phyloP scores from a whole-genome alignment of 1,284 basidiomycete species.

The Athelia sp. region DNA sequence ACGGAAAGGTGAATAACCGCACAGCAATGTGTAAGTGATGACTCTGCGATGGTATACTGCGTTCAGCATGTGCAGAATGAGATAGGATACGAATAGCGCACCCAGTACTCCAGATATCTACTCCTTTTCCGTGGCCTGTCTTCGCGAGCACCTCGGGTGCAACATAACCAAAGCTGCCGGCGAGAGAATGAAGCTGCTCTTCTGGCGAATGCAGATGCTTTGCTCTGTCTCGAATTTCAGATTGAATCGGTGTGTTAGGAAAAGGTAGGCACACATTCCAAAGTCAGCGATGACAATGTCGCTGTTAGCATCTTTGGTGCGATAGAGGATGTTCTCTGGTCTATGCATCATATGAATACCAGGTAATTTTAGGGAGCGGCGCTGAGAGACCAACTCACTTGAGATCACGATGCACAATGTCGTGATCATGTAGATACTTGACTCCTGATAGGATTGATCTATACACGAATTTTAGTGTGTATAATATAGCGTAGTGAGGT shows the following conservation, averaged over 20 bases:
- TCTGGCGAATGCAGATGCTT: slow-evolving; percentile 79
- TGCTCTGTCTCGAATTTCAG: slow-evolving; percentile 46
- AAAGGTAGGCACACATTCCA: slow-evolving; percentile 67
- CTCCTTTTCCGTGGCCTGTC: slow-evolving; percentile 84
- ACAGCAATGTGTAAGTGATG: slow-evolving; percentile 90
- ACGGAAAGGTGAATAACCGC: slow-evolving; percentile 92
- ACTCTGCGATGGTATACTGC: slow-evolving; percentile 44
- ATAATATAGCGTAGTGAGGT: not conserved
- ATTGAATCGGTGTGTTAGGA: not conserved
- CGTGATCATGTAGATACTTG: slow-evolving; percentile 78
- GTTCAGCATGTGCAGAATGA: not conserved
- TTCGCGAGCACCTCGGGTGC: slow-evolving; percentile 89
- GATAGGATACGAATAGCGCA: slow-evolving; percentile 28
- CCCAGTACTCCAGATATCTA: slow-evolving; percentile 94
- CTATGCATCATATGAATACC: slow-evolving; percentile 26
- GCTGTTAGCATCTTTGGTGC: slow-evolving; percentile 66
- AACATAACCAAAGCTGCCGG: slow-evolving; percentile 92
- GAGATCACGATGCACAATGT: slow-evolving; percentile 90
- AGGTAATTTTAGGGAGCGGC: not conserved
- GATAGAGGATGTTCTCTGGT: slow-evolving; percentile 93
- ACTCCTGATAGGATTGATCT: slow-evolving; percentile 79
- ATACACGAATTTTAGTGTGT: not conserved
- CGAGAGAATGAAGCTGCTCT: slow-evolving; percentile 77
- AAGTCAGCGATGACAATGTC: slow-evolving; percentile 94
- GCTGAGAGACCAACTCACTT: slow-evolving; percentile 41